Evolutionary conservation across 2,329 filamentous ascomycete species (phyloP), one percentile per base, ranked within the genome.

Genomic region (Plenodomus lindquistii): DNA sequence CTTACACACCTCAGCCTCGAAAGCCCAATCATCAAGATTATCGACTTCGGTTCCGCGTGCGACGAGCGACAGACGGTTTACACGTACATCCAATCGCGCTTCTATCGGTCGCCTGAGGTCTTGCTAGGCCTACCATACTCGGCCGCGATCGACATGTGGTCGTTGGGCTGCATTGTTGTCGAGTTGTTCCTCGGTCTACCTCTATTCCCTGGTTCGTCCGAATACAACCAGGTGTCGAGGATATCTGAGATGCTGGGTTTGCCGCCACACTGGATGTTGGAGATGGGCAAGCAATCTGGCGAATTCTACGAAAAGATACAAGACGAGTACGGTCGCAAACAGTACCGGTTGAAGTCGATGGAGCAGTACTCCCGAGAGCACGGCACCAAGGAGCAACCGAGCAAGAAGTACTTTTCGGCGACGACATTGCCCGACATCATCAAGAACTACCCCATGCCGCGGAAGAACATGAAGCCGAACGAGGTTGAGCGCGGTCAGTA

Each of bases 141-240:
- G 13, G 97, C 94, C 4, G 94, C 94, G 37, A 99, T 99, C 66
- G 94, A 99, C 69, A 99, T 99, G 93, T 99, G 94, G 94, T 99
- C 94, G 4, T 79, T 99, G 37, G 94, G 94, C 44, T 99, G 94
- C 74, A 99, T 99, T 60, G 93, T 99, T 15, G 94, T 99, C 19
- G 94, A 99, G 73, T 81, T 99, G 16, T 99, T 99, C 79, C 81
- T 99, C 1, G 94, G 94, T 38, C 79, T 99, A 41, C 94, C 94
- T 1, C 76, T 99, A 2, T 99, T 99, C 73, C 94, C 94, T 7
- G 94, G 94, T 21, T 97, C 93, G 0, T 99, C 94, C 2, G 94
- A 99, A 73, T 99, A 99, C 75, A 99, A 99, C 64, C 94, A 99
- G 72, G 92, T 99, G 16, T 93, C 93, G 21, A 83, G 94, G 44